These are phyloP conservation scores for Ophiocordyceps camponoti-floridani DNA, from an alignment of 2,329 filamentous ascomycete genomes.

Conservation along the genomic window DNA sequence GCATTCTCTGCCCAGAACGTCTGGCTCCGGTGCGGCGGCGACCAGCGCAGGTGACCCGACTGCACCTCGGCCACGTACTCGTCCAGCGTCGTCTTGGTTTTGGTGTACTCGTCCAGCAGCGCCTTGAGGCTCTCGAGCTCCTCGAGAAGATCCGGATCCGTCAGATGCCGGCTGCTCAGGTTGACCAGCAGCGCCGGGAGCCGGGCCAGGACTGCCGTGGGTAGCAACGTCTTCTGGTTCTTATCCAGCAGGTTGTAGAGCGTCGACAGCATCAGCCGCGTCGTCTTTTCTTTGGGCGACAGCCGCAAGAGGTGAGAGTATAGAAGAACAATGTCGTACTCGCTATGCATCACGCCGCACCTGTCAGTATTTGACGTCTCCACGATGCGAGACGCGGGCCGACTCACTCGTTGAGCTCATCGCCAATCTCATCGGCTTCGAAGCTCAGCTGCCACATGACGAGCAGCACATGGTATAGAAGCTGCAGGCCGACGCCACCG, in stretches of 20 bases:
- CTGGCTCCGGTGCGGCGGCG: constrained; percentile 70
- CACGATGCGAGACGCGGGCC: no score
- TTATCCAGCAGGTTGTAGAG: constrained; percentile 65
- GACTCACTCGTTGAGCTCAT: constrained; percentile 69
- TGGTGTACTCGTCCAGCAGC: constrained; percentile 48
- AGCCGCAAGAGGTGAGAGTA: constrained; percentile 85
- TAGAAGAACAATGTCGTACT: constrained; percentile 80
- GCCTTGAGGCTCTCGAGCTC: constrained; percentile 43
- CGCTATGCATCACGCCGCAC: constrained; percentile 28
- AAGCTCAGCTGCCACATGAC: constrained; percentile 96
- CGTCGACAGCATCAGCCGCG: constrained; percentile 74
- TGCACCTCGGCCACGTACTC: constrained; percentile 80
- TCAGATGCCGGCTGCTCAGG: constrained; percentile 41
- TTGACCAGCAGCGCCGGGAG: constrained; percentile 53
- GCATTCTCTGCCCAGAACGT: constrained; percentile 89
- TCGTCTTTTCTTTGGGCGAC: constrained; percentile 96
- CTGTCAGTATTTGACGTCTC: no score
- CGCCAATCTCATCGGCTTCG: constrained; percentile 55
- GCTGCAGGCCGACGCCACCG: constrained; percentile 76
- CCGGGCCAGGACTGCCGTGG: constrained; percentile 70
- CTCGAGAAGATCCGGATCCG: constrained; percentile 45
- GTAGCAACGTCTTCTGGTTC: constrained; percentile 57
- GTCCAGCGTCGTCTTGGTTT: constrained; percentile 62
- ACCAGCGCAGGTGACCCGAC: constrained; percentile 81
- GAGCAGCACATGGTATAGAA: constrained; percentile 84